These are phyloP conservation scores for Aaosphaeria arxii DNA, from an alignment of 2,329 filamentous ascomycete species.

Conservation along the genomic window DNA sequence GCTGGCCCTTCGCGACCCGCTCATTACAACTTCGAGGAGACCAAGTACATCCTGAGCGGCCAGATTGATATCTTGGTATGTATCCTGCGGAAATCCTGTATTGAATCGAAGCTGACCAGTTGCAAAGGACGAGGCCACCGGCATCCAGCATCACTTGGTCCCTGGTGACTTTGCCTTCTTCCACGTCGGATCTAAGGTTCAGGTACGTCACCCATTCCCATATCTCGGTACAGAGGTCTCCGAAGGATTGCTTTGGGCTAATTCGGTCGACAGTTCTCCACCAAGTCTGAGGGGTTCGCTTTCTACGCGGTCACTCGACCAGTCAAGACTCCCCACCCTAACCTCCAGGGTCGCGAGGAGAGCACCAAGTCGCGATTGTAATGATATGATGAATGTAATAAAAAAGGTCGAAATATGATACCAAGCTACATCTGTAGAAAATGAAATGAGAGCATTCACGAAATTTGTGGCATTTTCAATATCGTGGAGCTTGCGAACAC, in stretches of 20 bases:
- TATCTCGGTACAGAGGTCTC: too few relatives aligned
- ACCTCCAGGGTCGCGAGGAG: constrained; percentile 17
- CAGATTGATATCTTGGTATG: constrained; percentile 18
- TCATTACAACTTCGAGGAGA: constrained; percentile 21
- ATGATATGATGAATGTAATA: neutral
- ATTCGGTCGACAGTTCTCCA: constrained; percentile 11
- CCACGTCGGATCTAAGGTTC: constrained; percentile 18
- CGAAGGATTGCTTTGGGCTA: too few relatives aligned
- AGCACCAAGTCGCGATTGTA: constrained; percentile 12
- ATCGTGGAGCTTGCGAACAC: too few relatives aligned
- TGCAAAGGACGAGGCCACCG: constrained; percentile 17
- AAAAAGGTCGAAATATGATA: neutral
- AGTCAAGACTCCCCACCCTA: constrained; percentile 15
- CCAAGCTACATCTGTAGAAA: neutral
- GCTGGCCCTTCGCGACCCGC: constrained; percentile 17
- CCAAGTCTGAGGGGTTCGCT: constrained; percentile 17
- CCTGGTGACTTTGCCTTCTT: constrained; percentile 25
- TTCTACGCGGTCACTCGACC: constrained; percentile 23
- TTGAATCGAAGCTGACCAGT: neutral
- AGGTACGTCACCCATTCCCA: too few relatives aligned
- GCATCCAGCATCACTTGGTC: constrained; percentile 20
- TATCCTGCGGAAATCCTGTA: neutral
- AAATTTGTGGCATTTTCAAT: too few relatives aligned
- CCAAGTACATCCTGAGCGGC: constrained; percentile 21
- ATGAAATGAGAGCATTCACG: too few relatives aligned